A percentile compares a stretch with the other conserved stretches of the same genome.
Conservation (phyloP, 345 rosid species). For the Gossypium raimondii region DNA sequence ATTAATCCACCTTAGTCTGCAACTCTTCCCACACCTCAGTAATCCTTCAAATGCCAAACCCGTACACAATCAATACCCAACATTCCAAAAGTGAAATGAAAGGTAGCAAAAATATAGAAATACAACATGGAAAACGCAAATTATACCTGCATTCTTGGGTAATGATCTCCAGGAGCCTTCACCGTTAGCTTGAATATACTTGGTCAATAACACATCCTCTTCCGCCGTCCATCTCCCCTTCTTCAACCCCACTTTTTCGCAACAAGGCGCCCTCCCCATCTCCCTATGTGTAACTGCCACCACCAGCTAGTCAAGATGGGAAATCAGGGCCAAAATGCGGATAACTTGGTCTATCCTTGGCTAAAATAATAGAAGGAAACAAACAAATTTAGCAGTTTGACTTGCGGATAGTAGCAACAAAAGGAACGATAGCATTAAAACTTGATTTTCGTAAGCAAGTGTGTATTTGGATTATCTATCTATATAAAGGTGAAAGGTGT, state of each 20-base stretch:
- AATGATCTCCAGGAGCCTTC: conserved; percentile 73
- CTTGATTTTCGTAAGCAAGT: background rate
- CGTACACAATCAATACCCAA: background rate
- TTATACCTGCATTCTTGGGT: conserved; percentile 57
- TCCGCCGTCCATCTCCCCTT: conserved; percentile 65
- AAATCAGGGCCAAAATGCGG: background rate
- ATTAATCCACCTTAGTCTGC: conserved; percentile 88
- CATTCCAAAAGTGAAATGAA: too few species aligned
- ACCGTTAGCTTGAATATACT: conserved; percentile 50
- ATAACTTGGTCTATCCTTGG: background rate
- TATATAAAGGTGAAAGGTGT: background rate
- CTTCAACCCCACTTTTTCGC: conserved; percentile 62
- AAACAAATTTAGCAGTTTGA: background rate
- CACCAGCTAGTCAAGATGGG: background rate
- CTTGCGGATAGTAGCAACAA: background rate
- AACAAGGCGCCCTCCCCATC: conserved; percentile 80
- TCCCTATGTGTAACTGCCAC: background rate
- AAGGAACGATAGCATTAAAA: too few species aligned
- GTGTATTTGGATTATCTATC: background rate
- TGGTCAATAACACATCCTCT: conserved; percentile 45
- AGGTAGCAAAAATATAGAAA: background rate
- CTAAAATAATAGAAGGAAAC: background rate
- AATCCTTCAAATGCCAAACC: conserved; percentile 39
- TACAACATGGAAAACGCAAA: background rate
- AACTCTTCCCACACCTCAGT: conserved; percentile 87